Base-by-base conservation (phyloP, 2,329 filamentous ascomycete species). In the Lasiodiplodia sp. region DNA sequence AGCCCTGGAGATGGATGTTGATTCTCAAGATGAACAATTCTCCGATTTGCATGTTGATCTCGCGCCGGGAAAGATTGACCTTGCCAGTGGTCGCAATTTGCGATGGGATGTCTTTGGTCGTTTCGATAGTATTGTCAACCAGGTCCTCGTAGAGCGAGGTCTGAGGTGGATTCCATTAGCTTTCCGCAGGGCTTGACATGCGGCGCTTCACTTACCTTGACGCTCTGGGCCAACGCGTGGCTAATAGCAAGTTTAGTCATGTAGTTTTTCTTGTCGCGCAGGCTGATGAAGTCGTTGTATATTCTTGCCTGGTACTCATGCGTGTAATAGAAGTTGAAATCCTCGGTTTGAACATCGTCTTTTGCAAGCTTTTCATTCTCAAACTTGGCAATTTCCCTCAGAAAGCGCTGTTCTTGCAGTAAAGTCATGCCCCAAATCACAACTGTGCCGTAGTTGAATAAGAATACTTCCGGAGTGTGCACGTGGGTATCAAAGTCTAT, bases 21-120 rank as follows among this genome's bases (percentile, higher is more conserved):
- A 99, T 98, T 70, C 96, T 90, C 38, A 99, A 84, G 77, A 99
- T 98, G 81, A 99, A 99, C 66, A 99, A 88, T 83, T 99, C 94
- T 78, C 96, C 96, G 70, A 99, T 97, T 81, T 98, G 94, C 94
- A 98, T 98, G 84, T 98, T 98, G 85, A 99, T 97, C 79, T 98
- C 90, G 69, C 90, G 89, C 53, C 95, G 90, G 69, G 90, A 93
- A 69, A 99, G 88, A 67, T 92, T 91, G 76, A 99, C 96, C 76
- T 94, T 96, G 71, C 96, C 96, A 0, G 95, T 97, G 72, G 92
- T 84, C 2, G 96, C 95, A 73, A 99, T 97, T 79, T 97, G 92
- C 10, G 92, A 91, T 0, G 96, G 96, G 4, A 99, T 92, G 69
- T 96, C 93, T 78, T 97, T 96, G 75, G 94, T 97, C 1, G 91